Base-by-base conservation (phyloP, 164 flowering plant genomes). In the Kalanchoe fedtschenkoi region DNA sequence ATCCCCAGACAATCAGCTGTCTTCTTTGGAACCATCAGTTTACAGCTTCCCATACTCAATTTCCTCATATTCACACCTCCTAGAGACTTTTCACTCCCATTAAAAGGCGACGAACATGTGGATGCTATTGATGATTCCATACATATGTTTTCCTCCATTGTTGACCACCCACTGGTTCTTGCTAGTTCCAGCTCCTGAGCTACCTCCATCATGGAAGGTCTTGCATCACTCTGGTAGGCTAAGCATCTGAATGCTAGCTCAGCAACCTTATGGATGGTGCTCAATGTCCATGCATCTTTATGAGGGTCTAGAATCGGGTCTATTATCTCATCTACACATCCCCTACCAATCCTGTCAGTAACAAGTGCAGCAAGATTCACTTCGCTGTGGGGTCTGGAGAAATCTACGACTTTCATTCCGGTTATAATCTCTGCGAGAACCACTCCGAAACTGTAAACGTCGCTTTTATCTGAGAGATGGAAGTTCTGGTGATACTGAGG, bases 201-300 rank as follows among this genome's bases (percentile, higher is more conserved):
- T 41, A 80, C 83, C 62, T 82, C 87, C 46, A 58, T 70, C 89
- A 84, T 84, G 0, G 87, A 73, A 34, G 89, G 89, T 62, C 89
- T 77, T 80, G 74, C 77, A 67, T 84, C 87, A 35, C 76, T 56
- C 17, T 84, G 85, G 63, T 72, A 84, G 33, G 89, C 85, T 22
- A 84, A 80, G 71, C 89, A 82, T 65, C 89, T 71, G 54, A 82
- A 84, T 14, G 89, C 89, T 41, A 82, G 72, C 74, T 84, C 89
- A n/a, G 89, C 87, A 3, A 84, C 81, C 65, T 66, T 82, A 66
- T 80, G 81, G 28, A 84, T 64, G 4, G 89, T 78, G 10, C 79
- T 73, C 0, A 82, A 76, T 3, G 87, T 82, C 83, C 85, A 84
- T 14, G 87, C 85, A 69, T 84, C 89, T 29, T 79, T 68, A 55